Evolutionary conservation across 306 rosid species (phyloP).

Genomic region (Luffa acutangula): DNA sequence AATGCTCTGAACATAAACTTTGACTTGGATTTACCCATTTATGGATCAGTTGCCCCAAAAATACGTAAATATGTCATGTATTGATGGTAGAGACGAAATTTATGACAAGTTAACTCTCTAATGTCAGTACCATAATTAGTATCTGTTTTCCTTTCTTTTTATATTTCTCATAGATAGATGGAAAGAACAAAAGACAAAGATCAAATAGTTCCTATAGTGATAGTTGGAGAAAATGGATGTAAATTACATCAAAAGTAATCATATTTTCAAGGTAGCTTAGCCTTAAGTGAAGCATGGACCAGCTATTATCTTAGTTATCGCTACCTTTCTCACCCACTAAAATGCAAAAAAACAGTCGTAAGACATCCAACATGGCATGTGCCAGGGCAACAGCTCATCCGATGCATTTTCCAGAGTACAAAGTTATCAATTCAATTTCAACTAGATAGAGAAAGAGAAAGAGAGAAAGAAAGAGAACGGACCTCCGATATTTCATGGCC

Average conservation of each 20-base stretch:
- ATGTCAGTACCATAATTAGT: neutral
- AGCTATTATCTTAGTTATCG: neutral
- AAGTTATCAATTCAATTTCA: neutral
- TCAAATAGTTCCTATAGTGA: neutral
- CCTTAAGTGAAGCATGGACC: neutral
- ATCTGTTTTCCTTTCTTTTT: neutral
- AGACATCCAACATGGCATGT: neutral
- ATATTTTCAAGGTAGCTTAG: neutral
- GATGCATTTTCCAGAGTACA: neutral
- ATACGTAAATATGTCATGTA: too few relatives aligned
- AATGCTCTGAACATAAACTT: neutral
- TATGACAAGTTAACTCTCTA: neutral
- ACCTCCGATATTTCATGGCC: conserved; percentile 96
- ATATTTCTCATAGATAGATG: neutral
- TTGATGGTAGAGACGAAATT: neutral
- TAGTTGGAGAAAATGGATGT: neutral
- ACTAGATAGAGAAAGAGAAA: neutral
- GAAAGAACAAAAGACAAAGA: neutral
- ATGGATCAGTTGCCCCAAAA: too few relatives aligned
- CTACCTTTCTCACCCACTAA: neutral
- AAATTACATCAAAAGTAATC: conserved; percentile 1
- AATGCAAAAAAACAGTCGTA: neutral
- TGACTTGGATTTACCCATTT: too few relatives aligned
- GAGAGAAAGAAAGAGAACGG: conserved; percentile 1
- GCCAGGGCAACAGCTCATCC: neutral